Evolutionary conservation across 1,284 basidiomycete species (phyloP).

Genomic region (Trichosporon sp.): DNA sequence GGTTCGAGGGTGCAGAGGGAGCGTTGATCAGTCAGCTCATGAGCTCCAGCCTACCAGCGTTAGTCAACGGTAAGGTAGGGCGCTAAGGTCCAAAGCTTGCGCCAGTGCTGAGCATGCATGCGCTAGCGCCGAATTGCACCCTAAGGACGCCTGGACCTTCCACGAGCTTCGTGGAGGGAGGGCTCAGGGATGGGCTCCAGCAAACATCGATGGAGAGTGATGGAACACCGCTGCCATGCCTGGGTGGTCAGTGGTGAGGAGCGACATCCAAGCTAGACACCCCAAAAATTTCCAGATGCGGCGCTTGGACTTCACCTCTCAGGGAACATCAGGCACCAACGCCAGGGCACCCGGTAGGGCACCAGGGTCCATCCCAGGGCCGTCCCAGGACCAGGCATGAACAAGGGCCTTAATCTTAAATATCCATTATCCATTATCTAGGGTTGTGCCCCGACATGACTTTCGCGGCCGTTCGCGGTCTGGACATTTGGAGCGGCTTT

Average conservation of each 20-base stretch:
- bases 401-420: conserved; percentile 20
- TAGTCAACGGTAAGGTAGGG: neutral
- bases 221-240: neutral
- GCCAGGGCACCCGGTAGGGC: conserved; percentile 3
- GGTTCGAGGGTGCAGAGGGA: too few species aligned
- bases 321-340: neutral
- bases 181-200: neutral
- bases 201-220: neutral
- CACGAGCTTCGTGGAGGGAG: neutral
- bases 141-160: conserved; percentile 3
- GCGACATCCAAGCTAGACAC: neutral
- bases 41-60: too few species aligned
- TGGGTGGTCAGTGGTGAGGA: neutral
- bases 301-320: neutral
- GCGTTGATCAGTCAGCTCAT: neutral
- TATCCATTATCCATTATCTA: conserved; percentile 10
- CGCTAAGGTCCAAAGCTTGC: conserved; percentile 8
- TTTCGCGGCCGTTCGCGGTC: conserved; percentile 4
- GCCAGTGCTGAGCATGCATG: neutral
- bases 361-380: neutral
- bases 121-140: neutral
- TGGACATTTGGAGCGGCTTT: conserved; percentile 1
- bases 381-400: neutral
- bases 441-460: neutral
- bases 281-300: conserved; percentile 18